Conservation (phyloP, 2,329 filamentous ascomycete species). For the Ceratocystis cacaofunesta region DNA sequence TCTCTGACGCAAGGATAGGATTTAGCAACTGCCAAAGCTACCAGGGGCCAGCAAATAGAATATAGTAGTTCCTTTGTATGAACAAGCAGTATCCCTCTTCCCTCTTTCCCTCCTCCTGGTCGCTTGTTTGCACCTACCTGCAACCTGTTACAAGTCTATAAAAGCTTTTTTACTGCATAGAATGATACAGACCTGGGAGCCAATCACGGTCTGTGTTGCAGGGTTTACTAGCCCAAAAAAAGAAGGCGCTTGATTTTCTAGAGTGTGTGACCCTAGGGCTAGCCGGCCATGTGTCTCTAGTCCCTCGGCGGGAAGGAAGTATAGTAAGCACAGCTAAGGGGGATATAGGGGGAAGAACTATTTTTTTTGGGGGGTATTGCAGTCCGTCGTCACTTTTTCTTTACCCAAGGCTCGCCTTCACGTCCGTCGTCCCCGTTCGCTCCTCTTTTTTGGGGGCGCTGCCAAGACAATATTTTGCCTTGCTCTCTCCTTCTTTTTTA, state of each 20-base stretch:
- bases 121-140: not conserved
- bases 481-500: not conserved
- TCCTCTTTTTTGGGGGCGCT: not conserved
- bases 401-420: no score
- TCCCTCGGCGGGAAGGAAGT: not conserved
- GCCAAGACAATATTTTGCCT: not conserved
- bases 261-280: not conserved
- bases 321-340: not conserved
- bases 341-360: no score
- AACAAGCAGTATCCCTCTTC: not conserved
- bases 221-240: not conserved
- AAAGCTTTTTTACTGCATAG: not conserved
- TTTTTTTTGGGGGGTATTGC: not conserved
- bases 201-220: not conserved
- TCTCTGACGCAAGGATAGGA: conserved; percentile 1
- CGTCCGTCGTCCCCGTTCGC: no score
- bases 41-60: not conserved
- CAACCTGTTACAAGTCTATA: not conserved
- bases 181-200: not conserved
- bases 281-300: not conserved
- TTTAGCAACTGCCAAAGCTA: not conserved
- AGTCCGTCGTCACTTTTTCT: not conserved
- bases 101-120: not conserved
- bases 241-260: not conserved
- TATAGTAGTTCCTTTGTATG: not conserved